Evolutionary conservation across 2,329 filamentous ascomycete species (phyloP), one percentile per base, ranked within the genome.

Genomic region (Alternaria brassicae): DNA sequence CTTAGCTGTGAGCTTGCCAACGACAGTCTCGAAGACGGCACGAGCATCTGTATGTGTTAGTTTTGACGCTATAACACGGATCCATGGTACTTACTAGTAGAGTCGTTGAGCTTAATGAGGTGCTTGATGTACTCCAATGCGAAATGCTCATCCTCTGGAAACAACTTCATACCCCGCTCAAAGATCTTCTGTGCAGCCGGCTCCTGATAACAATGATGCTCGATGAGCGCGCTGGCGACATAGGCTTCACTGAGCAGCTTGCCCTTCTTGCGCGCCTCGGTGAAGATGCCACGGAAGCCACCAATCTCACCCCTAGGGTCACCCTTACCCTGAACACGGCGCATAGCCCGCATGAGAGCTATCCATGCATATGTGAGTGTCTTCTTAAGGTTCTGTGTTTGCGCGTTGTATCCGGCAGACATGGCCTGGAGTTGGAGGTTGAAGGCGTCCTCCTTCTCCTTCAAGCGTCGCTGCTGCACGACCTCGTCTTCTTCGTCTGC

Each of bases 121-220:
- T 97, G 95, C 81, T 97, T 97, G 70, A 99, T 84, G 77, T 99
- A 98, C 78, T 98, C 93, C 51, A 99, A 85, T 63, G 96, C 92
- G 79, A 98, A 98, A 58, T 88, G 85, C 76, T 97, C 93, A 71
- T 98, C 94, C 48, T 96, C 92, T 0, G 94, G 94, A 73, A 98
- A 99, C 12, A 99, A 83, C 73, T 92, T 95, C 64, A 94, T 89
- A 19, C 95, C 95, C 44, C 94, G 90, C 75, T 99, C 95, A 67
- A 98, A 96, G 60, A 99, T 98, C 80, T 95, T 97, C 41, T 91
- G 91, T 1, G 93, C 94, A 0, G 95, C 92, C 0, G 89, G 87
- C 71, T 98, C 95, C 73, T 96, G 95, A 79, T 99, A 99, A 67
- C 96, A 96, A 69, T 96, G 89, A 74, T 95, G 94, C 77, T 99